Percentiles rank a stretch among this genome's conserved stretches.
phyloP scores from a whole-genome alignment of 768 basidiomycete genomes.

The Lentinula lateritia region DNA sequence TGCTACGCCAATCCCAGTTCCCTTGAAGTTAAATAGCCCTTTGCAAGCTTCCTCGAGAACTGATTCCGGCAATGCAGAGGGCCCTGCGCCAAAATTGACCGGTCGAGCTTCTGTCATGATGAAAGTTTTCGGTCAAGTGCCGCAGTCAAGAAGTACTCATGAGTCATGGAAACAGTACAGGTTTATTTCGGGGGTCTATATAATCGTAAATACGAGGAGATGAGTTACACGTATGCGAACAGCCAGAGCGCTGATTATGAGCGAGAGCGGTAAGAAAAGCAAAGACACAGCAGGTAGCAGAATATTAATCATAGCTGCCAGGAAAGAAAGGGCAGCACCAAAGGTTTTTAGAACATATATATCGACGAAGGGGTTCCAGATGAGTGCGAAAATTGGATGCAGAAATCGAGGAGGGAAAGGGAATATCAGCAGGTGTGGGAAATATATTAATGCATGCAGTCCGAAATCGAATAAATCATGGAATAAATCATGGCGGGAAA shows the following conservation, averaged over 20 bases:
- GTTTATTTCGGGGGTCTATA: neutral
- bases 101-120: constrained; percentile 44
- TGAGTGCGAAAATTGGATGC: neutral
- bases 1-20: constrained; percentile 91
- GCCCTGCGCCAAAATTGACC: constrained; percentile 93
- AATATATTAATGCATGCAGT: constrained; percentile 1
- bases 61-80: constrained; percentile 83
- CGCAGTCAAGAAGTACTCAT: neutral
- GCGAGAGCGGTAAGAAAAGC: neutral
- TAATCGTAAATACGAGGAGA: neutral
- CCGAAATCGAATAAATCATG: constrained; percentile 18
- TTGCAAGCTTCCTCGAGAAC: constrained; percentile 80
- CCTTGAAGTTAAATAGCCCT: constrained; percentile 85
- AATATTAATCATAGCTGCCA: neutral
- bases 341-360: neutral
- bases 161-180: neutral
- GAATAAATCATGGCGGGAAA: constrained; percentile 21
- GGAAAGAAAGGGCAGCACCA: neutral
- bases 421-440: neutral
- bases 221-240: neutral
- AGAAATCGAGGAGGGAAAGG: neutral
- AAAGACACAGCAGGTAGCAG: constrained; percentile 1
- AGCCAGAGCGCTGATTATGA: constrained; percentile 3
- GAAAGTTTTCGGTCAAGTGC: neutral
- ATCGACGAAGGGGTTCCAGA: neutral